These are phyloP conservation scores for Polygonum aviculare DNA, from an alignment of 148 eudicot species.

Conservation along the genomic window DNA sequence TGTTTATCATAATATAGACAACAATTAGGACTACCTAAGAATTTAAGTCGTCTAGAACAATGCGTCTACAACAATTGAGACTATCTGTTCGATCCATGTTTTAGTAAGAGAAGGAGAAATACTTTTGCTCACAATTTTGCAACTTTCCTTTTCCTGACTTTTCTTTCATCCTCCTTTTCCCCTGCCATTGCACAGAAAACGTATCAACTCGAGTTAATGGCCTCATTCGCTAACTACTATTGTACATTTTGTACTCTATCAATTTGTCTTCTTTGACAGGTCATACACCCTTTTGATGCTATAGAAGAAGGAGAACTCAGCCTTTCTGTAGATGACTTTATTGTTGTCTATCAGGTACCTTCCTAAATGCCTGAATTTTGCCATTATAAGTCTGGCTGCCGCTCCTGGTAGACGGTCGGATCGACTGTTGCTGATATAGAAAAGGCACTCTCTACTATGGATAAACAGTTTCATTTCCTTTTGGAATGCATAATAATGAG, in stretches of 20 bases:
- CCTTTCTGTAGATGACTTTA: conserved; percentile 47
- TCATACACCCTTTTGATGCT: conserved; percentile 71
- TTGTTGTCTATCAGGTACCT: conserved; percentile 56
- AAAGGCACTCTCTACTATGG: neutral
- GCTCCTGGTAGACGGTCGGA: neutral
- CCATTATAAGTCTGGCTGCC: neutral
- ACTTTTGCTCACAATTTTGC: too few relatives aligned
- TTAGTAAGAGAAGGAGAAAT: too few relatives aligned
- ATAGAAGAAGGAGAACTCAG: conserved; percentile 66
- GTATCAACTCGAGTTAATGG: neutral
- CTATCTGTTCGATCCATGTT: neutral
- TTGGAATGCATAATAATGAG: neutral
- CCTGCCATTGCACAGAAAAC: neutral
- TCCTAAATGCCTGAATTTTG: neutral
- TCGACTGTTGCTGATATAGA: conserved; percentile 2
- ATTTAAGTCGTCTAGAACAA: too few relatives aligned
- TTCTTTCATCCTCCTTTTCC: neutral
- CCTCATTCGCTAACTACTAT: neutral
- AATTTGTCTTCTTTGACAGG: conserved; percentile 24
- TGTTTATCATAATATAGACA: too few relatives aligned
- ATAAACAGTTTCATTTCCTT: neutral
- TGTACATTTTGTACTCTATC: neutral
- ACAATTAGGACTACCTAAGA: too few relatives aligned
- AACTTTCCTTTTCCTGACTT: neutral
- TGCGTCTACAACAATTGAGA: too few relatives aligned